phyloP scores from a whole-genome alignment of 352 stramenopile genomes.

The Globisporangium lucens region DNA sequence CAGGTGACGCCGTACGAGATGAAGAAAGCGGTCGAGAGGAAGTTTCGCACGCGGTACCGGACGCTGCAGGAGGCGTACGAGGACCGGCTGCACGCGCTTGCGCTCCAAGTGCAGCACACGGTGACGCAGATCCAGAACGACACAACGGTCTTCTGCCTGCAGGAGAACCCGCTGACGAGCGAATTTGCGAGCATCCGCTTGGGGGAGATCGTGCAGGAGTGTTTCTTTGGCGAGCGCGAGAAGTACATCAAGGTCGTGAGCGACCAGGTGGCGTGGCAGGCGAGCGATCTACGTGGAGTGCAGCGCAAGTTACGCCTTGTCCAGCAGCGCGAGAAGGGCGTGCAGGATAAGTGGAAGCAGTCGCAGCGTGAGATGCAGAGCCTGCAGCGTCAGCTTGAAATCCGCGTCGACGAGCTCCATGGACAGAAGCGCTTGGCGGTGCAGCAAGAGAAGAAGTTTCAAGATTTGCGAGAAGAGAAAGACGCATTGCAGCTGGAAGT shows the following conservation, averaged over 20 bases:
- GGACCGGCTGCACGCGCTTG: constrained; percentile 57
- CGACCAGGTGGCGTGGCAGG: constrained; percentile 71
- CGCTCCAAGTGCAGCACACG: constrained; percentile 43
- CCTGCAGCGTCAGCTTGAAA: constrained; percentile 41
- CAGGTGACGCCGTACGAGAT: constrained; percentile 25
- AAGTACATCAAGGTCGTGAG: constrained; percentile 70
- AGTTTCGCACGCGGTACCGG: constrained; percentile 67
- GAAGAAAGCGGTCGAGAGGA: constrained; percentile 61
- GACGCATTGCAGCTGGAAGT: constrained; percentile 35
- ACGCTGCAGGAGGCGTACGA: constrained; percentile 74
- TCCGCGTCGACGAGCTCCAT: constrained; percentile 38
- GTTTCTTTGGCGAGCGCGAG: constrained; percentile 64
- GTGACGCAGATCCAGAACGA: constrained; percentile 58
- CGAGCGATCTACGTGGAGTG: constrained; percentile 51
- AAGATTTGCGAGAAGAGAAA: constrained; percentile 31
- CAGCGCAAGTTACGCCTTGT: constrained; percentile 42
- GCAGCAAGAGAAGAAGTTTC: constrained; percentile 23
- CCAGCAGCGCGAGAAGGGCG: constrained; percentile 34
- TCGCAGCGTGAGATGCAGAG: constrained; percentile 38
- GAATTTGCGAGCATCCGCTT: constrained; percentile 62
- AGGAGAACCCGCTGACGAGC: constrained; percentile 59
- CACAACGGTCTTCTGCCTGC: constrained; percentile 53
- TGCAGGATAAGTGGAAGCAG: constrained; percentile 42
- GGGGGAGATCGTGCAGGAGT: constrained; percentile 64
- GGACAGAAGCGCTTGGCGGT: constrained; percentile 33